phyloP scores from a whole-genome alignment of 2,329 filamentous ascomycete species.

The Anthostomella pinea region DNA sequence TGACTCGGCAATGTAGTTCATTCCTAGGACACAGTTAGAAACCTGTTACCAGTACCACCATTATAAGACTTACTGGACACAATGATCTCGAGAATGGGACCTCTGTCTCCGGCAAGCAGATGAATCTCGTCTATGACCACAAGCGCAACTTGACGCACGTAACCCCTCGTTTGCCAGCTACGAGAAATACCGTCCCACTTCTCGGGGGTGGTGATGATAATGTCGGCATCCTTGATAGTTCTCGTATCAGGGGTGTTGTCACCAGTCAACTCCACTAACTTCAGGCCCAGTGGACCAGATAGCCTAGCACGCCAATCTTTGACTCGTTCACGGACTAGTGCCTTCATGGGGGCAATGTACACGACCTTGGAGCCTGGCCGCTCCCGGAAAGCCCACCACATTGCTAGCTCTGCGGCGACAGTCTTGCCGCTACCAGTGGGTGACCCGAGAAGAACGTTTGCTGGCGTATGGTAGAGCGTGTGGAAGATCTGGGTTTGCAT shows the following conservation, averaged over 20 bases:
- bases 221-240: conserved; percentile 92
- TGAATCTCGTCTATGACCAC: conserved; percentile 99
- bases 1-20: conserved; percentile 98
- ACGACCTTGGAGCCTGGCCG: conserved; percentile 95
- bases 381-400: conserved; percentile 99
- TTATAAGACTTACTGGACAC: conserved; percentile 55
- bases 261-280: conserved; percentile 91
- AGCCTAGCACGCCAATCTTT: conserved; percentile 89
- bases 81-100: conserved; percentile 97
- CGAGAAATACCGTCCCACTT: conserved; percentile 99
- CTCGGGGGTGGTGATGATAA: conserved; percentile 98
- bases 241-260: conserved; percentile 97
- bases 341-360: conserved; percentile 99
- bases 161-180: conserved; percentile 97
- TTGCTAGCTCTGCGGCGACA: conserved; percentile 89
- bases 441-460: conserved; percentile 91
- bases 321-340: conserved; percentile 91
- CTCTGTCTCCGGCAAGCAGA: conserved; percentile 90
- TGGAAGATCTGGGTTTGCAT: conserved; percentile 99
- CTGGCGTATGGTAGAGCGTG: conserved; percentile 85
- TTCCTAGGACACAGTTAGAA: conserved; percentile 52
- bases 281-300: conserved; percentile 78
- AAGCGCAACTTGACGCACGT: conserved; percentile 89
- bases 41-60: neutral
- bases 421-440: conserved; percentile 98